phyloP scores from a whole-genome alignment of 2,329 filamentous ascomycete species.

The Talaromyces sp. region DNA sequence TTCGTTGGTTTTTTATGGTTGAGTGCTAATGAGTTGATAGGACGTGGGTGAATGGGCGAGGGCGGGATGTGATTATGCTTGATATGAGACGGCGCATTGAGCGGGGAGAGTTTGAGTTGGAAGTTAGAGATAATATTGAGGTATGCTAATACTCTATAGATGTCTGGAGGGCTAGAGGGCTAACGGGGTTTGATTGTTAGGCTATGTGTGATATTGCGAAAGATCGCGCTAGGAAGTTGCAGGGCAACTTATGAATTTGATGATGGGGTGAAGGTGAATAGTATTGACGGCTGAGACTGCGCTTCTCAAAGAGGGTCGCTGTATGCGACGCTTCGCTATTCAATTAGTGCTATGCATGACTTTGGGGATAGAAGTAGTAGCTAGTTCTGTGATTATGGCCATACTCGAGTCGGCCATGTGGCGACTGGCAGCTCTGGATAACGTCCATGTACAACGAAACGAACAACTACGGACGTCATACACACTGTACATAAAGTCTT shows the following conservation, averaged over 20 bases:
- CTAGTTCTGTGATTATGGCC: neutral
- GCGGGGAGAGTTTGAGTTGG: slow-evolving; percentile 62
- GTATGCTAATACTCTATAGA: slow-evolving; percentile 50
- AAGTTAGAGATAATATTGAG: slow-evolving; percentile 72
- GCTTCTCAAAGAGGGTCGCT: neutral
- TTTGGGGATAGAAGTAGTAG: neutral
- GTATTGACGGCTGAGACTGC: neutral
- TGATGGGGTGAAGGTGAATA: neutral
- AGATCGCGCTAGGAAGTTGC: slow-evolving; percentile 70
- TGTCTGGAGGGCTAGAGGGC: neutral
- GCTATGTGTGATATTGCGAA: slow-evolving; percentile 91
- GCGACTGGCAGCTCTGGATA: neutral
- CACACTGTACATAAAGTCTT: neutral
- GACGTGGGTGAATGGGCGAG: slow-evolving; percentile 84
- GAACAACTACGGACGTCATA: neutral
- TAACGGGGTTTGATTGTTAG: slow-evolving; percentile 45
- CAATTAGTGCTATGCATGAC: neutral
- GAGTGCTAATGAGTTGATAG: slow-evolving; percentile 33
- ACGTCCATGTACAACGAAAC: neutral
- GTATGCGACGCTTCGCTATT: neutral
- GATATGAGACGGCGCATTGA: slow-evolving; percentile 77
- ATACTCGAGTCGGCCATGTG: neutral
- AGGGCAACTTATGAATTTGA: slow-evolving; percentile 11
- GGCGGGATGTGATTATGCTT: slow-evolving; percentile 70
- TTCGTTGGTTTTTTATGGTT: neutral